Base-by-base conservation (phyloP, 495 filamentous ascomycete species). In the Cudoniella acicularis region DNA sequence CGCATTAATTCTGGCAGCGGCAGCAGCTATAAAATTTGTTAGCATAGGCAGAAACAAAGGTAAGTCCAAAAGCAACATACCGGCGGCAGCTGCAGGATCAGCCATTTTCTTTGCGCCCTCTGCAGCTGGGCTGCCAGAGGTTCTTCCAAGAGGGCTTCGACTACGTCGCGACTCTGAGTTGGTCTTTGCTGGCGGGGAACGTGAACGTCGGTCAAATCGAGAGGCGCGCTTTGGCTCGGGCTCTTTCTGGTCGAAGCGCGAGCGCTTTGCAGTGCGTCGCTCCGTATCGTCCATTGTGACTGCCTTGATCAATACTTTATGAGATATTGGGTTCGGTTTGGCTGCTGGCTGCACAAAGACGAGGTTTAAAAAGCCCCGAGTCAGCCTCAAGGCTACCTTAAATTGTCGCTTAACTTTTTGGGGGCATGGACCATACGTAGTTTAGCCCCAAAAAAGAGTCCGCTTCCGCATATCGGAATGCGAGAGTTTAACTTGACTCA, bases 1-100 rank as follows among this genome's bases (percentile, higher is more conserved):
- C 41, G 91, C 94, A 74, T 96, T 96, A 73, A 98, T 98, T 70
- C 83, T 89, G 54, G 92, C 93, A 27, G 94, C 94, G 1, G 92
- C 92, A 49, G 91, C 92, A 70, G 91, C 92, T 94, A 40, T 45
- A 45, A 26, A 60, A 56, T n/a, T 17, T 49, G 53, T 62, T 45
- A 64, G 42, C 42, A 36, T n/a, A 22, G 41, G 52, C 10, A 51
- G n/a, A 10, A 1, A 49, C 54, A 16, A 10, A n/a, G 18, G 17
- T 25, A n/a, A 17, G 10, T 18, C 10, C 17, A 21, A 21, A 59
- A n/a, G n/a, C n/a, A n/a, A n/a, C 72, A 58, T 77, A 93, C 90
- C 90, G 65, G 92, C 94, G 36, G 90, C 91, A 3, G 90, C 88
- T n/a, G 91, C 89, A 42, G 92, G 87, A 67, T 94, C 89, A 2